These are phyloP conservation scores for Clausena lansium DNA, from an alignment of 345 rosid species.

Conservation along the genomic window DNA sequence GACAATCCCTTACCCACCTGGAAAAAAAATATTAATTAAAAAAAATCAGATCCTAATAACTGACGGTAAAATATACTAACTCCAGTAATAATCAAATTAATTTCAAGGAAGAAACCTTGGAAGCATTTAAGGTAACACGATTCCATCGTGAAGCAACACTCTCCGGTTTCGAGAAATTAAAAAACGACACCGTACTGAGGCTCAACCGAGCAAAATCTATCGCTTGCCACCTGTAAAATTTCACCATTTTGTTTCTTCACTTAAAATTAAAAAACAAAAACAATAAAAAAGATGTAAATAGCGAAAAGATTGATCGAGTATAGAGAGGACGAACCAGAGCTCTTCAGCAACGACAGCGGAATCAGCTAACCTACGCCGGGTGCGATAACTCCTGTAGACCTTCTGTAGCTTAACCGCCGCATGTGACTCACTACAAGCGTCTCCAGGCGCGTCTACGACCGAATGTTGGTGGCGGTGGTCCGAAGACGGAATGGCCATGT, in stretches of 20 bases:
- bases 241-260: conserved; percentile 16
- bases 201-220: conserved; percentile 72
- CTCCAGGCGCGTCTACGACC: neutral
- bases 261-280: neutral
- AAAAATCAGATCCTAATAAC: neutral
- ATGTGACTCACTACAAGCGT: conserved; percentile 12
- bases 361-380: conserved; percentile 87
- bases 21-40: conserved; percentile 4
- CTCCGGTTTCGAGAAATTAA: conserved; percentile 67
- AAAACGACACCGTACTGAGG: conserved; percentile 79
- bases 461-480: neutral
- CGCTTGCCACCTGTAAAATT: conserved; percentile 71
- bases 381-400: conserved; percentile 83
- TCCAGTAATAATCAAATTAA: neutral
- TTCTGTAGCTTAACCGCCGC: conserved; percentile 80
- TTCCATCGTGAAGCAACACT: conserved; percentile 73
- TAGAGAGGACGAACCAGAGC: conserved; percentile 49
- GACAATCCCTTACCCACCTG: conserved; percentile 83
- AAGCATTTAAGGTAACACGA: conserved; percentile 70
- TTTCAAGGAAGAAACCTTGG: conserved; percentile 48
- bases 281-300: neutral
- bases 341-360: conserved; percentile 89
- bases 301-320: neutral
- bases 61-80: neutral
- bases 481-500: conserved; percentile 23